Percentiles rank a stretch among this genome's conserved stretches.
These are phyloP conservation scores for Citrus medica DNA, from an alignment of 345 rosid genomes.

Conservation along the genomic window DNA sequence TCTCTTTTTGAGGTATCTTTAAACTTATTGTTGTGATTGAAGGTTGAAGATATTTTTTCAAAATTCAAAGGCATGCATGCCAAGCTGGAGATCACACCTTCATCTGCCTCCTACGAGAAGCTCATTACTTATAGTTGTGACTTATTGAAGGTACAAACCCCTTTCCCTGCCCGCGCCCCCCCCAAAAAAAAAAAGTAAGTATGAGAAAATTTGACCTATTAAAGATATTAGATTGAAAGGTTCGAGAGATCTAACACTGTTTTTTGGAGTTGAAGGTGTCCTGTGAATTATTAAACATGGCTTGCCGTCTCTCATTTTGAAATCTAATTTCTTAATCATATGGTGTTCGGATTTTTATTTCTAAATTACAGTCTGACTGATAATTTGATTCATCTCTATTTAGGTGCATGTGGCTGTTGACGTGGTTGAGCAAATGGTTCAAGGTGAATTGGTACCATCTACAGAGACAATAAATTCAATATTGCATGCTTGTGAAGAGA, in stretches of 20 bases:
- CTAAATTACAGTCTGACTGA: conserved; percentile 6
- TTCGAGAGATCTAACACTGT: background rate
- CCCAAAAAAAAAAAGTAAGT: background rate
- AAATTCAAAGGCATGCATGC: conserved; percentile 59
- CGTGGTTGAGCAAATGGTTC: conserved; percentile 56
- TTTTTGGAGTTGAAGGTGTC: background rate
- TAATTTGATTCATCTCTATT: conserved; percentile 19
- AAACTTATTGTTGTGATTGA: conserved; percentile 19
- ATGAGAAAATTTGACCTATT: background rate
- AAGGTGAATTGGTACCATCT: conserved; percentile 49
- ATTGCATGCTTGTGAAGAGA: conserved; percentile 52
- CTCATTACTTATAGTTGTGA: conserved; percentile 55
- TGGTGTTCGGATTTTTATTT: background rate
- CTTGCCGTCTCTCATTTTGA: background rate
- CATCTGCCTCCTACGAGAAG: conserved; percentile 56
- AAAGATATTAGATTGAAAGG: background rate
- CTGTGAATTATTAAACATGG: background rate
- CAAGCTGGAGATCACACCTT: conserved; percentile 51
- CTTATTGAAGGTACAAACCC: conserved; percentile 47
- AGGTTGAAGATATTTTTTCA: conserved; percentile 62
- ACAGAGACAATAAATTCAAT: conserved; percentile 42
- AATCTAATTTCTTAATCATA: background rate
- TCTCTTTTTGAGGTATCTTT: background rate
- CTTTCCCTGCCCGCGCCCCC: background rate
- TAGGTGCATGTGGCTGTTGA: conserved; percentile 83